Base-by-base conservation (phyloP, 768 basidiomycete species). In the Cyclocybe aegerita region DNA sequence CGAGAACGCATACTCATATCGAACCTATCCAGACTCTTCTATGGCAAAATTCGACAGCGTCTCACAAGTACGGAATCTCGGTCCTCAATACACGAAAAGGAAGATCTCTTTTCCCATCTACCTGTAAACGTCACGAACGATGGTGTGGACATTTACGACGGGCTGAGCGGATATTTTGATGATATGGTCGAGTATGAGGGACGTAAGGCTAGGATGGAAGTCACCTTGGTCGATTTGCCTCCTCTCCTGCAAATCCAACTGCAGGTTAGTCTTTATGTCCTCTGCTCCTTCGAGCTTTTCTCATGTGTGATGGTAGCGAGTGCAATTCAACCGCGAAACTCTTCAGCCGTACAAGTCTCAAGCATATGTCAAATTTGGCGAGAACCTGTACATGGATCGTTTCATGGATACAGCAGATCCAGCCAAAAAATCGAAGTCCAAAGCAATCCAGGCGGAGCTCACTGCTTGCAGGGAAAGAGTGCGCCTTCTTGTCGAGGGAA, bases 301-400 rank as follows among this genome's bases (percentile, higher is more conserved):
- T 23, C 41, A 41, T 42, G 12, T 50, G 45, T 53, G 57, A 54
- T 45, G 44, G 16, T 58, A 95, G 93, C 76, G 94, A 50, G 94
- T 93, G 4, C 93, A 96, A 77, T 98, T 93, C 72, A 93, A 98
- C 64, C 82, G 93, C 7, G 88, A 92, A 57, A 93, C 89, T 0
- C 77, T 92, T 48, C 90, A 94, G 56, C 86, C 93, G 11, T 93
- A 90, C 75, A 99, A 99, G 68, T 93, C 91, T 4, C 96, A 99
- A 62, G 93, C 93, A 3, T 96, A 93, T 66, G 87, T 99, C 56
- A 89, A 86, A 60, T 97, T 96, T 63, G 84, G 78, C 12, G 90
- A 94, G 67, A 88, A 83, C 8, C 76, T 99, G 10, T 86, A 82
- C 62, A 83, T 98, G 81, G 94, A 97, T 66, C 86, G 97, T 10